Conservation (phyloP, 2,329 filamentous ascomycete species). For the Grosmannia penicillata region DNA sequence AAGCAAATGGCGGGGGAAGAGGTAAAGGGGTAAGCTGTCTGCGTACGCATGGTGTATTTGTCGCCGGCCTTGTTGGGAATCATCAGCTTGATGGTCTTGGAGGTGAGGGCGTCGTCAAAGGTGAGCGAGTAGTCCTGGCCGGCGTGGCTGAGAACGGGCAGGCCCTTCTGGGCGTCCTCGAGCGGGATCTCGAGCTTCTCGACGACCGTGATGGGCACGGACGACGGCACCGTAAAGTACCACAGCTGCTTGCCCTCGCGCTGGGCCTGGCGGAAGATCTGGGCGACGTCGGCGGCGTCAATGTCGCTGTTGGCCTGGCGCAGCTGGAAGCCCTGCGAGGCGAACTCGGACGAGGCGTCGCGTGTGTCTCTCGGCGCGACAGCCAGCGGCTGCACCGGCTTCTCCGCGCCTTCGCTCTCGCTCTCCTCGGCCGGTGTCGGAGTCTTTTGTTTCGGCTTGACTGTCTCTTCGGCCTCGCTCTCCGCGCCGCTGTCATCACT, state of each 20-base stretch:
- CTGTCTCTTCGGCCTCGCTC: not conserved
- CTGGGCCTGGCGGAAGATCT: slow-evolving; percentile 42
- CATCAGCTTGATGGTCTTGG: slow-evolving; percentile 40
- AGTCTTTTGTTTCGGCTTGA: too few relatives aligned
- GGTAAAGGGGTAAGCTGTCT: not conserved
- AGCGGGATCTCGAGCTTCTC: slow-evolving; percentile 47
- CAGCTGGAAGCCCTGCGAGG: slow-evolving; percentile 37
- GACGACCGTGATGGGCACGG: slow-evolving; percentile 52
- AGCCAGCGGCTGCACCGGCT: not conserved
- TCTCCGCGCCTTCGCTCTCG: not conserved
- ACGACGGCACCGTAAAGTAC: slow-evolving; percentile 63
- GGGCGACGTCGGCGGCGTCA: slow-evolving; percentile 28
- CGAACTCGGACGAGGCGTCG: slow-evolving; percentile 21
- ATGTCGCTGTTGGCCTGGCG: slow-evolving; percentile 31
- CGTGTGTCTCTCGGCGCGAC: not conserved
- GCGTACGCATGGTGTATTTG: slow-evolving; percentile 39
- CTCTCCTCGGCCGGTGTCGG: too few relatives aligned
- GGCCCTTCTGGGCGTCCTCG: slow-evolving; percentile 35
- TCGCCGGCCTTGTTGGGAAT: slow-evolving; percentile 41
- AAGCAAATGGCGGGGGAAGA: not conserved
- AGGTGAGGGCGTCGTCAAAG: slow-evolving; percentile 35
- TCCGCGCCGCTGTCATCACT: slow-evolving; percentile 10
- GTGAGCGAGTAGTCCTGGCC: slow-evolving; percentile 48
- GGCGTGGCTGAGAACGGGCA: slow-evolving; percentile 44
- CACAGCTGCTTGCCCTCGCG: slow-evolving; percentile 60